Percentiles rank a stretch among this genome's conserved stretches.
These are phyloP conservation scores for Plasmodium vivax DNA, from an alignment of 169 alveolate species.

Conservation along the genomic window DNA sequence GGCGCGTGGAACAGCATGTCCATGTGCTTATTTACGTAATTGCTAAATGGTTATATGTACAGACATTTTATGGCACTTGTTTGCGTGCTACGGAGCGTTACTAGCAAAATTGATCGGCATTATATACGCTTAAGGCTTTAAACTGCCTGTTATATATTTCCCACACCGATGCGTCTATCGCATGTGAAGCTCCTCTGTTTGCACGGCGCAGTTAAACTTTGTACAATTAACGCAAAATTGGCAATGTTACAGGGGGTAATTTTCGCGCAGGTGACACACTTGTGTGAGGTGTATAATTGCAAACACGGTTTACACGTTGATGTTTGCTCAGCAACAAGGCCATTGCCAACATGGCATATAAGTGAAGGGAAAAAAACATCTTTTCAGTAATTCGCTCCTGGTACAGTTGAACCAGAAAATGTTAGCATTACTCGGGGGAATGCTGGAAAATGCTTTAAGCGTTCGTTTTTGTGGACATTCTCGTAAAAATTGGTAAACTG, in stretches of 20 bases:
- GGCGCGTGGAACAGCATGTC: not conserved
- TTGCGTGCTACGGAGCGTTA: not conserved
- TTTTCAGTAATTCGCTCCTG: not conserved
- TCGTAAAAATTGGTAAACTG: not conserved
- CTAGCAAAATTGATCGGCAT: not conserved
- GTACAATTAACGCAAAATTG: not conserved
- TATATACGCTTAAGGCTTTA: not conserved
- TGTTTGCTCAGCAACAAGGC: not conserved
- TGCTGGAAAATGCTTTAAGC: not conserved
- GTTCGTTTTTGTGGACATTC: not conserved
- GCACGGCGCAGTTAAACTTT: not conserved
- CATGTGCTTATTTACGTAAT: not conserved
- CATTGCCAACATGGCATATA: not conserved
- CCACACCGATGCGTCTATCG: not conserved
- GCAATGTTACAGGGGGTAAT: not conserved
- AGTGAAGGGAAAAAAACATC: not conserved
- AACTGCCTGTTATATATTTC: not conserved
- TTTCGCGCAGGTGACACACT: not conserved
- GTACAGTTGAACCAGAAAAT: not conserved
- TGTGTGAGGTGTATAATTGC: not conserved
- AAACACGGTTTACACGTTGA: not conserved
- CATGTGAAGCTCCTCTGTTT: constrained; percentile 3
- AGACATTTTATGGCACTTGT: not conserved
- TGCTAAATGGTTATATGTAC: not conserved
- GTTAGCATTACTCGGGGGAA: not conserved